These are phyloP conservation scores for Melocanna baccifera DNA, from an alignment of 176 grass and related monocot species.

Conservation along the genomic window DNA sequence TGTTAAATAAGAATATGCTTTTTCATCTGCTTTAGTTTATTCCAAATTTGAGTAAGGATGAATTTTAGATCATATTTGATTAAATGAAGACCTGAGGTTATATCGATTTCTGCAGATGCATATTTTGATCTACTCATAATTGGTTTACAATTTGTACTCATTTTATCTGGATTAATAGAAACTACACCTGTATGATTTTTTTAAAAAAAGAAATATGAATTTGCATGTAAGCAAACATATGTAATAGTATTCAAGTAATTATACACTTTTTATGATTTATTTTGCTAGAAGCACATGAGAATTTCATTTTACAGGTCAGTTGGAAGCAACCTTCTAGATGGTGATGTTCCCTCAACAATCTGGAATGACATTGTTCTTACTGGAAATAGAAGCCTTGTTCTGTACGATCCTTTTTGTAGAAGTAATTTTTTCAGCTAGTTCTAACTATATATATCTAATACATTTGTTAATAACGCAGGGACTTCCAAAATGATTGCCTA, in stretches of 20 bases:
- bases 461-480: slow-evolving; percentile 42
- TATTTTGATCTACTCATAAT: background rate
- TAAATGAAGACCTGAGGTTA: background rate
- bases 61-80: background rate
- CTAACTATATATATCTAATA: slow-evolving; percentile 23
- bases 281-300: background rate
- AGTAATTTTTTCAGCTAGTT: background rate
- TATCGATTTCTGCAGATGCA: background rate
- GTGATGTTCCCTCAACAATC: slow-evolving; percentile 65
- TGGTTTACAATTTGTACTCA: background rate
- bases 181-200: background rate
- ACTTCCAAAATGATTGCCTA: slow-evolving; percentile 88
- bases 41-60: background rate
- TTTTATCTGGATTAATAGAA: background rate
- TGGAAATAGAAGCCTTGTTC: slow-evolving; percentile 57
- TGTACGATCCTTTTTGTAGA: slow-evolving; percentile 49
- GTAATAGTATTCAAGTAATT: background rate
- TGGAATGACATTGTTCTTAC: slow-evolving; percentile 49
- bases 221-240: background rate
- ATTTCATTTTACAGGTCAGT: slow-evolving; percentile 62
- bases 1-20: slow-evolving; percentile 7
- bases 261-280: slow-evolving; percentile 10
- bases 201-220: background rate
- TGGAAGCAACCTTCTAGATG: slow-evolving; percentile 57
- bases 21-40: slow-evolving; percentile 4